Conservation (phyloP, 179 eudicot genomes). For the Actinidia arguta region DNA sequence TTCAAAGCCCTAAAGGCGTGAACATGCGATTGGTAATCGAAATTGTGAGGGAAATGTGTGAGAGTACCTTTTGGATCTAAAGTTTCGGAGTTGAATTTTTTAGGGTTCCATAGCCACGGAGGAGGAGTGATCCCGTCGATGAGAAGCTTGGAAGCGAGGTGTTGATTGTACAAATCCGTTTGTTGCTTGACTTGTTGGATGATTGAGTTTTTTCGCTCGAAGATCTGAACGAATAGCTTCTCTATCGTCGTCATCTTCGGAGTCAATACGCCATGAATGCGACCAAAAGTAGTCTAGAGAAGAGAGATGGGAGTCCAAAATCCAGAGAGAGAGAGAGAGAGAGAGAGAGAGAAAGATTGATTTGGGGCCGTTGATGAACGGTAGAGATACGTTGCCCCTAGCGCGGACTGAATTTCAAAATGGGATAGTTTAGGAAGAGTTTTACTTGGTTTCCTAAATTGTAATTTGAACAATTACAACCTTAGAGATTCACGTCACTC, state of each 20-base stretch:
- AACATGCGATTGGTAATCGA: not conserved
- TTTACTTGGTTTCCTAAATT: too few relatives aligned
- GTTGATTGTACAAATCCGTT: constrained; percentile 58
- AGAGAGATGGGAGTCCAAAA: not conserved
- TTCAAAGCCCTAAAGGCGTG: not conserved
- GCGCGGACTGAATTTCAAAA: not conserved
- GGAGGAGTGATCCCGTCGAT: constrained; percentile 83
- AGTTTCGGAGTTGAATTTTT: constrained; percentile 24
- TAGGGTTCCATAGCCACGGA: constrained; percentile 66
- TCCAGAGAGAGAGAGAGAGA: not conserved
- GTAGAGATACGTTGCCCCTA: not conserved
- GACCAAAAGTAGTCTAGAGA: constrained; percentile 28
- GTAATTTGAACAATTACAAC: too few relatives aligned
- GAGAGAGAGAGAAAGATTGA: too few relatives aligned
- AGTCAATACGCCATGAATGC: constrained; percentile 8
- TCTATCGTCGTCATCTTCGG: constrained; percentile 65
- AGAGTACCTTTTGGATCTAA: constrained; percentile 58
- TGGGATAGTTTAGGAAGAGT: too few relatives aligned
- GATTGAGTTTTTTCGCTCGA: constrained; percentile 70
- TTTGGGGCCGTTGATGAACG: not conserved
- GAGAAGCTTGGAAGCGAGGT: constrained; percentile 78
- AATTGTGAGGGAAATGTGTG: not conserved
- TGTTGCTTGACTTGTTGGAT: constrained; percentile 69
- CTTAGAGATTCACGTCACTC: too few relatives aligned
- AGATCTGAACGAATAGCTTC: constrained; percentile 76